Conservation (phyloP, 2,329 filamentous ascomycete genomes). For the Xylaria sp. region DNA sequence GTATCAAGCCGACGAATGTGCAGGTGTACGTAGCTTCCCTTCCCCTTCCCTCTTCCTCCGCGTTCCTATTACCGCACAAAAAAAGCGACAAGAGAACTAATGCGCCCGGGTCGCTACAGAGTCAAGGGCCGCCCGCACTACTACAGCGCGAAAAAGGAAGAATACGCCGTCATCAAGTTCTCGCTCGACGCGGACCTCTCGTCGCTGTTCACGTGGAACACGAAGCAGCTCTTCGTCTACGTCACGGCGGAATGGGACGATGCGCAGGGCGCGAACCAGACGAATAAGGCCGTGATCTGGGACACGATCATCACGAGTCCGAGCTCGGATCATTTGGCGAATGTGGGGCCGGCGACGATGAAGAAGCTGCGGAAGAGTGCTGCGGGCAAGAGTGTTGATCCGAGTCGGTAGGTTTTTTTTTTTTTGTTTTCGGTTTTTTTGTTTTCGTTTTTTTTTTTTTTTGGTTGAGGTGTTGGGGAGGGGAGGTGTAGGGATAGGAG, state of each 20-base stretch:
- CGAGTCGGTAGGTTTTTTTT: conserved; percentile 42
- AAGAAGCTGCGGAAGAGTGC: conserved; percentile 58
- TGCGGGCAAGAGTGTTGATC: conserved; percentile 56
- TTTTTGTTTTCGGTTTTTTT: no score
- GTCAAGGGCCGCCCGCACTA: conserved; percentile 92
- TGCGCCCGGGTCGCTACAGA: conserved; percentile 39
- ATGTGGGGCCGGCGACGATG: conserved; percentile 54
- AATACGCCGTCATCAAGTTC: conserved; percentile 93
- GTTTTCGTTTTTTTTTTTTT: no score
- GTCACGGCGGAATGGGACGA: conserved; percentile 71
- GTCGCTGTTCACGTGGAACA: conserved; percentile 98
- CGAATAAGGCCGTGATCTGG: conserved; percentile 85
- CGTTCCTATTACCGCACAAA: no score
- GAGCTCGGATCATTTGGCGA: conserved; percentile 57
- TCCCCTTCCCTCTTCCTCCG: no score
- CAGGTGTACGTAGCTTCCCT: conserved; percentile 61
- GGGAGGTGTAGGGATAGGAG: not conserved
- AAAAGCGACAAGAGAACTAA: not conserved
- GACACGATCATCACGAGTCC: conserved; percentile 83
- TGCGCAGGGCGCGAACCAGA: conserved; percentile 35
- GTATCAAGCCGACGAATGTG: conserved; percentile 65
- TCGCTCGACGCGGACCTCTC: conserved; percentile 86
- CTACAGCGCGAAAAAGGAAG: conserved; percentile 86
- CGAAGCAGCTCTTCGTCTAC: conserved; percentile 96
- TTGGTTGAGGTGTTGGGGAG: no score